Percentiles rank a stretch among this genome's conserved stretches.
Evolutionary conservation across 179 eudicot species (phyloP).

Genomic region (Beta macrorhiza): DNA sequence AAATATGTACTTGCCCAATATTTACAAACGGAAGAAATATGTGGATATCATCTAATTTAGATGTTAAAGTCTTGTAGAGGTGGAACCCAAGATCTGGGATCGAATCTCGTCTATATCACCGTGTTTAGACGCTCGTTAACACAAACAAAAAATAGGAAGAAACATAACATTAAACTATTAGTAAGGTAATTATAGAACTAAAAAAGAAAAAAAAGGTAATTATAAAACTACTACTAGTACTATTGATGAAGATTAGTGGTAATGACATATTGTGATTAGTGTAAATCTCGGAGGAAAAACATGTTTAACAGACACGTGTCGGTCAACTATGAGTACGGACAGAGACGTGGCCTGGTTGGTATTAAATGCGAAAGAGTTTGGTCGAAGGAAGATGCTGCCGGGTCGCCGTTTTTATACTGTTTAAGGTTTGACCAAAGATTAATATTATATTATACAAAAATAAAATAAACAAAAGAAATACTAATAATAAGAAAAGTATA

Average conservation of each 20-base stretch:
- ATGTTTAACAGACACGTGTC: constrained; percentile 19
- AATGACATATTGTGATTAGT: not conserved
- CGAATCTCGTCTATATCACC: too few species aligned
- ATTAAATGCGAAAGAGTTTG: constrained; percentile 14
- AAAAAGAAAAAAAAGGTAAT: too few species aligned
- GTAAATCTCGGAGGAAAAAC: not conserved
- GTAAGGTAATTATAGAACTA: too few species aligned
- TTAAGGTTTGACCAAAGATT: constrained; percentile 8
- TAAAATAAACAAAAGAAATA: not conserved
- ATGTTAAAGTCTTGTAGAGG: too few species aligned
- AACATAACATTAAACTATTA: too few species aligned
- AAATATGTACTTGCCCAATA: too few species aligned
- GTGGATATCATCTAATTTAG: too few species aligned
- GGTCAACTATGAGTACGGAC: constrained; percentile 8
- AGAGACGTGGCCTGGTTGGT: constrained; percentile 15
- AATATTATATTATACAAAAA: not conserved
- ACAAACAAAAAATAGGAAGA: too few species aligned
- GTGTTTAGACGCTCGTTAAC: too few species aligned
- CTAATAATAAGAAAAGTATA: not conserved
- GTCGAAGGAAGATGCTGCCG: constrained; percentile 11
- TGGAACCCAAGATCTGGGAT: too few species aligned
- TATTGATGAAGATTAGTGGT: not conserved
- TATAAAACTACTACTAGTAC: not conserved
- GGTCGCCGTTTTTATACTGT: constrained; percentile 30
- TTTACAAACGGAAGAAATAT: too few species aligned